Evolutionary conservation across 192 early-diverging fungal species (phyloP), one percentile per base, ranked within the genome.

Genomic region (Rhizoclosmatium sp.): DNA sequence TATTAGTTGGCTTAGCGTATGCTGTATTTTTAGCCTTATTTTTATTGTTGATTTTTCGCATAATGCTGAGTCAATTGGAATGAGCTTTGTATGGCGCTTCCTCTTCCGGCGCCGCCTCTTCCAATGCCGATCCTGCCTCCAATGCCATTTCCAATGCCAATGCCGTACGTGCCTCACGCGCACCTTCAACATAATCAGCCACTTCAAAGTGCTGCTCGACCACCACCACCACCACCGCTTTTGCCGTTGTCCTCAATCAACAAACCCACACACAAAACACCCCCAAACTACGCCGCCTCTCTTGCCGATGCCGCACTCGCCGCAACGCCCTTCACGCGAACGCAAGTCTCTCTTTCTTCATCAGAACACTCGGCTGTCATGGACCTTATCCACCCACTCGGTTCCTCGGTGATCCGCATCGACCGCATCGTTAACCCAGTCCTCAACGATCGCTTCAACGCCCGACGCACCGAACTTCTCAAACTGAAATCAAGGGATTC

Each of bases 11-110:
- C 31, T 31, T 31, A 31, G 0, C 31, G 31, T 0, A 31, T 31
- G 31, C 31, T 31, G 31, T 31, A 31, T 31, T 31, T 31, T 31
- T 31, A 31, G 31, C 31, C 31, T 71, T 68, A 16, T 58, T 56
- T 71, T 49, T n/a, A 31, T 71, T 71, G 14, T 16, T 68, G 66
- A 3, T 45, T 69, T 40, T 65, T 1, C 40, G 39, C 40, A 39
- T 65, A 3, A 39, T 65, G n/a, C n/a, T n/a, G n/a, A n/a, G n/a
- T n/a, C n/a, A n/a, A n/a, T n/a, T n/a, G n/a, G n/a, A n/a, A n/a
- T n/a, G n/a, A n/a, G n/a, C n/a, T n/a, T n/a, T n/a, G n/a, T n/a
- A 9, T n/a, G 9, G 19, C 54, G 54, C 54, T 56, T 9, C 10
- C 54, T 9, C 10, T 14, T 9, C 54, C 54, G 9, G 0, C 54